These are phyloP conservation scores for Rubia balearica DNA, from an alignment of 305 asterid species.

Conservation along the genomic window DNA sequence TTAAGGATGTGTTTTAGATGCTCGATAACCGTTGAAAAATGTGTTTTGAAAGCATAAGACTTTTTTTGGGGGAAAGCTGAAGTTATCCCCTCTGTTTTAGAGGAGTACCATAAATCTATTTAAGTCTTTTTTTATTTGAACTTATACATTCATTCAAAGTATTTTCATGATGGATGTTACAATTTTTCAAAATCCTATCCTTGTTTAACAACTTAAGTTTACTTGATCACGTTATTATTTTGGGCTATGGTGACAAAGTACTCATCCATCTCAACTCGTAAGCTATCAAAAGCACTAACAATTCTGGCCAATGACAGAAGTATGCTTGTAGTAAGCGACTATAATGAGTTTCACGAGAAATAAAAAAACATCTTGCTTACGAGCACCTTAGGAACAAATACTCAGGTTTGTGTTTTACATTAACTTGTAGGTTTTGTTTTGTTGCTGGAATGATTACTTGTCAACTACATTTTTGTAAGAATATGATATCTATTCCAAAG, in stretches of 20 bases:
- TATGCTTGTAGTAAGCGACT: constrained; percentile 75
- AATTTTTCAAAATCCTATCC: not conserved
- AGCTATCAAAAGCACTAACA: constrained; percentile 64
- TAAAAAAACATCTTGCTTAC: constrained; percentile 47
- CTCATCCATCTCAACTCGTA: constrained; percentile 71
- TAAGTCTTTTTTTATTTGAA: not conserved
- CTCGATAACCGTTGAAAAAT: fast-evolving
- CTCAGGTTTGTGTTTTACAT: constrained; percentile 53
- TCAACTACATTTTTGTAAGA: not conserved
- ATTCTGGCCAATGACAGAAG: constrained; percentile 60
- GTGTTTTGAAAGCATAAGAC: too few relatives aligned
- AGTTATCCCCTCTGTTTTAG: too few relatives aligned
- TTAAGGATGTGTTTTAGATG: too few relatives aligned
- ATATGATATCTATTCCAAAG: constrained; percentile 37
- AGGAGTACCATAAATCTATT: too few relatives aligned
- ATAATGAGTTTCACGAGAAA: constrained; percentile 56
- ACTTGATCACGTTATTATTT: constrained; percentile 1
- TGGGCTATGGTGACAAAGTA: constrained; percentile 83
- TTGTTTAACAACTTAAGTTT: not conserved
- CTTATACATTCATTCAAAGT: not conserved
- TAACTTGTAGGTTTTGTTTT: not conserved
- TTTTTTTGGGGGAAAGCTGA: too few relatives aligned
- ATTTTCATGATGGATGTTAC: not conserved
- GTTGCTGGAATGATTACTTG: not conserved
- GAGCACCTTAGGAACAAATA: constrained; percentile 66